phyloP scores from a whole-genome alignment of 78 protist genomes.

The Capsaspora owczarzaki region DNA sequence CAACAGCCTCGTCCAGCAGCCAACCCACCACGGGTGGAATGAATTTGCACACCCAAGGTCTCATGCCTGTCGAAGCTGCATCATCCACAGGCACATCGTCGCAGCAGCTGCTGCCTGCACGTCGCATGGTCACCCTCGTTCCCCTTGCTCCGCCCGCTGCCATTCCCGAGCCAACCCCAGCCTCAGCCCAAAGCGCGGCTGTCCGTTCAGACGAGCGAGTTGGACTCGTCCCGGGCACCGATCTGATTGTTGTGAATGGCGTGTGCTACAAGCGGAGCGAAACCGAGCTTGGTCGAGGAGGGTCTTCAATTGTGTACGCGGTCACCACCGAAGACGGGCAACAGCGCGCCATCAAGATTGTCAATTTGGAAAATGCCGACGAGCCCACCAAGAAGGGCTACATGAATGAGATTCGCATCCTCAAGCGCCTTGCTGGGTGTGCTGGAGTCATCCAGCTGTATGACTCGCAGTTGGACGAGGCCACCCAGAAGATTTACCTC shows the following conservation, averaged over 20 bases:
- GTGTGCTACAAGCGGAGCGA: constrained; percentile 31
- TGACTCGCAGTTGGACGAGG: constrained; percentile 51
- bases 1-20: background rate
- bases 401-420: constrained; percentile 71
- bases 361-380: constrained; percentile 23
- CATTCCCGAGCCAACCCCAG: too few relatives aligned
- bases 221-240: too few relatives aligned
- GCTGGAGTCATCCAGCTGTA: constrained; percentile 49
- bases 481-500: constrained; percentile 21
- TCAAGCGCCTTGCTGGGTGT: constrained; percentile 32
- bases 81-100: background rate
- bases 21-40: background rate
- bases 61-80: background rate
- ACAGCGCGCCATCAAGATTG: constrained; percentile 32
- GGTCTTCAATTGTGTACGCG: constrained; percentile 26
- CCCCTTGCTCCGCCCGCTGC: background rate
- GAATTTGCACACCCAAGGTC: too few relatives aligned
- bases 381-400: constrained; percentile 31
- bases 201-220: too few relatives aligned
- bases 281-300: constrained; percentile 81
- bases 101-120: background rate
- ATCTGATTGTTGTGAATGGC: constrained; percentile 27
- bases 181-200: too few relatives aligned
- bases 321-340: background rate
- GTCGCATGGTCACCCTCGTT: background rate